phyloP scores from a whole-genome alignment of 352 stramenopile genomes.

The Elongisporangium anandrum region DNA sequence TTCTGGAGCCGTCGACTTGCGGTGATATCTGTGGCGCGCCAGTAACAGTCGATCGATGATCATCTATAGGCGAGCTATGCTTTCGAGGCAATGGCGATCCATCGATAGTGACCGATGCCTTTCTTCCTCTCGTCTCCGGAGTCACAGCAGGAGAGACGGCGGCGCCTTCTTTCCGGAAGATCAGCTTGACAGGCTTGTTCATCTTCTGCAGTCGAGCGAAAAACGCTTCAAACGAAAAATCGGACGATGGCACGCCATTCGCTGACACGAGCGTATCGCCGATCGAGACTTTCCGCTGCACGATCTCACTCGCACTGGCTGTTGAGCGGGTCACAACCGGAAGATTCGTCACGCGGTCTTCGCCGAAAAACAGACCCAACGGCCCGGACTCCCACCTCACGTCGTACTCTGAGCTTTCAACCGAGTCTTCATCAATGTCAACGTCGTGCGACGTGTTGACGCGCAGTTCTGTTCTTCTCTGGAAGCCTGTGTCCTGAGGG shows the following conservation, averaged over 20 bases:
- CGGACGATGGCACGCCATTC: constrained; percentile 60
- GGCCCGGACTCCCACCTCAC: constrained; percentile 80
- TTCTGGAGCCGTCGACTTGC: background rate
- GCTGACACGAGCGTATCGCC: constrained; percentile 80
- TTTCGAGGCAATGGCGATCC: constrained; percentile 9
- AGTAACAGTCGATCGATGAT: background rate
- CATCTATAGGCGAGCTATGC: background rate
- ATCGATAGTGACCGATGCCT: constrained; percentile 31
- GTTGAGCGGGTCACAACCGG: constrained; percentile 79
- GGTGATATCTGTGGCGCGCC: background rate
- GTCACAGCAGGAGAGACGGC: background rate
- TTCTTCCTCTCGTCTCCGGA: constrained; percentile 11
- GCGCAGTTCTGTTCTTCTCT: background rate
- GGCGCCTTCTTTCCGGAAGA: constrained; percentile 41
- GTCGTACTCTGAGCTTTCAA: constrained; percentile 41
- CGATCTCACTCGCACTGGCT: constrained; percentile 55
- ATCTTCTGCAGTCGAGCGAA: constrained; percentile 80
- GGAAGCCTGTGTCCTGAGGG: background rate
- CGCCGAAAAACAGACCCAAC: constrained; percentile 80
- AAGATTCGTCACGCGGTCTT: constrained; percentile 59
- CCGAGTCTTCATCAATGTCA: background rate
- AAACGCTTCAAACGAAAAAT: constrained; percentile 80
- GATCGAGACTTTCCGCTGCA: constrained; percentile 62
- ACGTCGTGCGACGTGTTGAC: constrained; percentile 13
- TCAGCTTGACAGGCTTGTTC: constrained; percentile 77